Conservation (phyloP, 108 stramenopile species). For the Pseudonitzschia pungens region DNA sequence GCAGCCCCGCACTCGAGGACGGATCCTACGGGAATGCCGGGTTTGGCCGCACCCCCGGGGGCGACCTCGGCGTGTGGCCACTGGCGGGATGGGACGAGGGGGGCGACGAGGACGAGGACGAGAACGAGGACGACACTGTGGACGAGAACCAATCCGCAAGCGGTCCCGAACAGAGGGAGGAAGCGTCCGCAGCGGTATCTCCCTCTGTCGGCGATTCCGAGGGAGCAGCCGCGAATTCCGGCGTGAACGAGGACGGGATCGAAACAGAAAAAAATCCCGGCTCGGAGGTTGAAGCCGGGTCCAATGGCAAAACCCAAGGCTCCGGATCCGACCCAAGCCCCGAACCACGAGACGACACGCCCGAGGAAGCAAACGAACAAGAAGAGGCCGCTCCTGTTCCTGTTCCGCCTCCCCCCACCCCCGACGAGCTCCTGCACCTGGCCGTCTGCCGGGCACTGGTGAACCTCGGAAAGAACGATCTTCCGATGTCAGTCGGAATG, state of each 20-base stretch:
- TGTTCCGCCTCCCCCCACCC: conserved; percentile 14
- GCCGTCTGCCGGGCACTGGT: conserved; percentile 54
- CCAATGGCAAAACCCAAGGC: background rate
- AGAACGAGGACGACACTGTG: background rate
- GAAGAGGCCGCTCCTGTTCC: no score
- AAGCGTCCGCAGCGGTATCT: background rate
- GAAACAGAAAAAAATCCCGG: conserved; percentile 1
- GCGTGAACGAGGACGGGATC: conserved; percentile 14
- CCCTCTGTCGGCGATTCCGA: background rate
- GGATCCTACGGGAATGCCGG: conserved; percentile 83
- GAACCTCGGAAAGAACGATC: conserved; percentile 39
- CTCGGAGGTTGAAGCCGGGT: no score
- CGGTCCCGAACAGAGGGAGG: conserved; percentile 10
- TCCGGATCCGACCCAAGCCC: background rate
- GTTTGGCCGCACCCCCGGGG: conserved; percentile 37
- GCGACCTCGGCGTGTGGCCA: conserved; percentile 50
- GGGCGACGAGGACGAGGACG: background rate
- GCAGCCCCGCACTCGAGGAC: conserved; percentile 48
- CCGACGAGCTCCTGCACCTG: conserved; percentile 45
- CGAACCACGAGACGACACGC: no score
- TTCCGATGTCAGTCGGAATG: conserved; percentile 68
- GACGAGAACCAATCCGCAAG: conserved; percentile 16
- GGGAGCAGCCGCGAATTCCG: conserved; percentile 11
- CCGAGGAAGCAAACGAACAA: no score
- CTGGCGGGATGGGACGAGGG: conserved; percentile 8